These are phyloP conservation scores for Lachnellula suecica DNA, from an alignment of 2,329 filamentous ascomycete species.

Conservation along the genomic window DNA sequence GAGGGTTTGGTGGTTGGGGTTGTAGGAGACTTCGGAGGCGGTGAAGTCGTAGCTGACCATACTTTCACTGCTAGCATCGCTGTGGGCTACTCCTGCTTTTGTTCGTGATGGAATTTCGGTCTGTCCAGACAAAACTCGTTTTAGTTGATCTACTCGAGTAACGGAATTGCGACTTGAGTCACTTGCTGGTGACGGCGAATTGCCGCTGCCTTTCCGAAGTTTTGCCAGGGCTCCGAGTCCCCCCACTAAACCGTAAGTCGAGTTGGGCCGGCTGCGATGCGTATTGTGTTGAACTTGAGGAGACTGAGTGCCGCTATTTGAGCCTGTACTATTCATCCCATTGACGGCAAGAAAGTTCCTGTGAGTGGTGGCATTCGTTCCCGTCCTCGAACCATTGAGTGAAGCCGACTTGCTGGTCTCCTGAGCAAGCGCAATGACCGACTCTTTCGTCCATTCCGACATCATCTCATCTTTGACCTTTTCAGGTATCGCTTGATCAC, in stretches of 20 bases:
- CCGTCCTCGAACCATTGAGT: conserved; percentile 71
- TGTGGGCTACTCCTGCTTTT: conserved; percentile 42
- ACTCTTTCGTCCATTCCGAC: conserved; percentile 76
- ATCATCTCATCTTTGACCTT: conserved; percentile 74
- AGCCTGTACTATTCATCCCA: conserved; percentile 42
- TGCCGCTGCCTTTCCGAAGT: conserved; percentile 53
- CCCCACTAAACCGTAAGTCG: conserved; percentile 30
- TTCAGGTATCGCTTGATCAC: conserved; percentile 59
- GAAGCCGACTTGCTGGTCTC: conserved; percentile 72
- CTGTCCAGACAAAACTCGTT: conserved; percentile 58
- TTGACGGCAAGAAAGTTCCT: conserved; percentile 60
- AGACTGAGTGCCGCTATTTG: conserved; percentile 39
- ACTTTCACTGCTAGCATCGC: conserved; percentile 61
- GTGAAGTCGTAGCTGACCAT: conserved; percentile 70
- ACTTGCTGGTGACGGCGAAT: conserved; percentile 43
- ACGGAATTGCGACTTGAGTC: conserved; percentile 49
- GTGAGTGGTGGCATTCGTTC: conserved; percentile 47
- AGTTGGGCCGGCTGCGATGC: conserved; percentile 27
- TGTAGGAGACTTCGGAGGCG: conserved; percentile 66
- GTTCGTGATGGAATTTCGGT: conserved; percentile 35
- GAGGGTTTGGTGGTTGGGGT: conserved; percentile 30
- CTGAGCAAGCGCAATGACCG: conserved; percentile 66
- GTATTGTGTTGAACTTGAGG: conserved; percentile 40
- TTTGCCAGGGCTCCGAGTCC: conserved; percentile 40
- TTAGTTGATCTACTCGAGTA: conserved; percentile 63